These are phyloP conservation scores for Apostasia ramifera DNA, from an alignment of 106 monocot species.

Conservation along the genomic window DNA sequence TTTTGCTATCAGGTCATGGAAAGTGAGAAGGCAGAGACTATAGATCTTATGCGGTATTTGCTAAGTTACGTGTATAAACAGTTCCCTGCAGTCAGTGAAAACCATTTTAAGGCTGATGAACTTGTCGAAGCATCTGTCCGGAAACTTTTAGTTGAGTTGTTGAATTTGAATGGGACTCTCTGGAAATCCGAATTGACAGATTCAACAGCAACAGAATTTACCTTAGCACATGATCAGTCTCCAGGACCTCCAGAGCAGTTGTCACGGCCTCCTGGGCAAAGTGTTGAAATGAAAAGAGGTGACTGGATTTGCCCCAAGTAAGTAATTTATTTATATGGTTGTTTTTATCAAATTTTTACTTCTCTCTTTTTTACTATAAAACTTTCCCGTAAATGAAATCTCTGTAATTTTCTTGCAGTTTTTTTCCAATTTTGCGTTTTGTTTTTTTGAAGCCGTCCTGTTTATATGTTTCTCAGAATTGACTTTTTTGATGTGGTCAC, in stretches of 20 bases:
- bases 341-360: neutral
- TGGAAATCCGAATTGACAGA: constrained; percentile 18
- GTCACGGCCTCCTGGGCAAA: constrained; percentile 38
- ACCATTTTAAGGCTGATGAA: constrained; percentile 16
- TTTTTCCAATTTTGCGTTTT: too few species aligned
- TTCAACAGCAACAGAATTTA: constrained; percentile 12
- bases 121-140: constrained; percentile 52
- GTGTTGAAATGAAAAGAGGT: constrained; percentile 81
- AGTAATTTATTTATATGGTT: constrained; percentile 13
- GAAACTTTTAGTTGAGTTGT: constrained; percentile 49
- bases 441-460: too few species aligned
- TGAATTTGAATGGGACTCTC: constrained; percentile 27
- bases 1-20: constrained; percentile 29
- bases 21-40: constrained; percentile 55
- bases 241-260: constrained; percentile 33
- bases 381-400: too few species aligned
- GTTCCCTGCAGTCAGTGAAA: constrained; percentile 3
- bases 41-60: constrained; percentile 78
- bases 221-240: constrained; percentile 21
- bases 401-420: too few species aligned
- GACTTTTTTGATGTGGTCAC: too few species aligned
- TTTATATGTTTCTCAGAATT: too few species aligned
- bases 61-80: constrained; percentile 55
- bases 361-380: too few species aligned
- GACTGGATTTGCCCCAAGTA: constrained; percentile 96